Conservation (phyloP, 2,329 filamentous ascomycete genomes). For the Epichloe glyceriae region DNA sequence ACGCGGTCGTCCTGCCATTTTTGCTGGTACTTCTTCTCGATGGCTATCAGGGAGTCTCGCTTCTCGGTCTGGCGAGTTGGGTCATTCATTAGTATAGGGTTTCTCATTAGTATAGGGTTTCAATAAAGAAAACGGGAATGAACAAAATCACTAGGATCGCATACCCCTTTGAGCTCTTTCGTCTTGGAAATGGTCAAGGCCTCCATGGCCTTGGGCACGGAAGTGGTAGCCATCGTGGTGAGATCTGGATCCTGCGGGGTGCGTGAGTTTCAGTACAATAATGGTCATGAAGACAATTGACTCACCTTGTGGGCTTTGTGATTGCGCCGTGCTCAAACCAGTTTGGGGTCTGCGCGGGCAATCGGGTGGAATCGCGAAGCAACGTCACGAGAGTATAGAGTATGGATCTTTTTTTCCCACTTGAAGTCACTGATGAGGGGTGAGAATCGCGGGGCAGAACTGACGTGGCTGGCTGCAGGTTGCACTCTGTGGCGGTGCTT, state of each 20-base stretch:
- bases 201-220: slow-evolving; percentile 36
- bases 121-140: neutral
- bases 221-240: slow-evolving; percentile 28
- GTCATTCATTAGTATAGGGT: neutral
- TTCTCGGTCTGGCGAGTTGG: slow-evolving; percentile 58
- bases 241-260: neutral
- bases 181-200: slow-evolving; percentile 41
- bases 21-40: slow-evolving; percentile 87
- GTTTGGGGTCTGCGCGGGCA: slow-evolving; percentile 8
- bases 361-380: slow-evolving; percentile 4
- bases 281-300: neutral
- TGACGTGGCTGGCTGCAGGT: neutral
- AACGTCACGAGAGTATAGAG: neutral
- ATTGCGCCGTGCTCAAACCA: slow-evolving; percentile 4
- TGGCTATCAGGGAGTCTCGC: slow-evolving; percentile 64
- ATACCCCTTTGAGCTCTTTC: slow-evolving; percentile 46
- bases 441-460: slow-evolving; percentile 24
- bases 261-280: neutral
- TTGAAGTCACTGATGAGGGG: slow-evolving; percentile 21
- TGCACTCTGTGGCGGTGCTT: neutral
- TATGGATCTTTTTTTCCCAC: neutral
- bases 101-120: neutral
- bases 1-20: slow-evolving; percentile 40
- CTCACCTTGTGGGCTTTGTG: slow-evolving; percentile 5
- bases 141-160: slow-evolving; percentile 11